A percentile compares a stretch with the other conserved stretches of the same genome.
Conservation (phyloP, 2,329 filamentous ascomycete species). For the Ceratocystis colombiana region DNA sequence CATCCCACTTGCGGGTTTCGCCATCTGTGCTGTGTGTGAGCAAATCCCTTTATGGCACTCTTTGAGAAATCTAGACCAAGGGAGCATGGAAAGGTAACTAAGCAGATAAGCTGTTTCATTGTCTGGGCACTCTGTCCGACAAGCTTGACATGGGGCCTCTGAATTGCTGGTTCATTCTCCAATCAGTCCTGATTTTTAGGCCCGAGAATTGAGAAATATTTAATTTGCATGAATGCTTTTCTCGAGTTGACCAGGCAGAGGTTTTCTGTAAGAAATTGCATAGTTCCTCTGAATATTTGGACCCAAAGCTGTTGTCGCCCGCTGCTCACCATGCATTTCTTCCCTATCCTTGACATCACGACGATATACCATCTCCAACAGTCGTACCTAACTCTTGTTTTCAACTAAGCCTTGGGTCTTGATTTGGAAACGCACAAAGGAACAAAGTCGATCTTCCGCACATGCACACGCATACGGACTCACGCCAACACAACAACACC, state of each 20-base stretch:
- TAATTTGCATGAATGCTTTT: slow-evolving; percentile 14
- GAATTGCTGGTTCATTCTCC: slow-evolving; percentile 12
- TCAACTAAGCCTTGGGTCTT: neutral
- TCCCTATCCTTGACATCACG: slow-evolving; percentile 8
- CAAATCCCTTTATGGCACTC: slow-evolving; percentile 12
- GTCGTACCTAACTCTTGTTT: slow-evolving; percentile 4
- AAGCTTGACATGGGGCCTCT: slow-evolving; percentile 21
- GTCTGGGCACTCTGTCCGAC: slow-evolving; percentile 18
- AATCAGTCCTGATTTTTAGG: slow-evolving; percentile 11
- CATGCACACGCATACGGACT: neutral
- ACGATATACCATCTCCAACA: neutral
- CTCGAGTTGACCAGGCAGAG: neutral
- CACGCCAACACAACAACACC: neutral
- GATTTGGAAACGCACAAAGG: neutral
- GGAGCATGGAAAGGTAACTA: slow-evolving; percentile 5
- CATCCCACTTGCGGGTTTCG: neutral
- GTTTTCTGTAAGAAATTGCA: slow-evolving; percentile 12
- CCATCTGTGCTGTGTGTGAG: neutral
- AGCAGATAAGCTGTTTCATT: slow-evolving; percentile 16
- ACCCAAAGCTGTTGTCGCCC: neutral
- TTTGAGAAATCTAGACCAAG: slow-evolving; percentile 8
- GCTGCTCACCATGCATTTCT: slow-evolving; percentile 1
- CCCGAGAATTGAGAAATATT: slow-evolving; percentile 6
- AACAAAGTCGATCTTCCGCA: slow-evolving; percentile 5
- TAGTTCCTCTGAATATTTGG: slow-evolving; percentile 9